These are phyloP conservation scores for Austroboletus rostrupii DNA, from an alignment of 1,284 basidiomycete genomes.

Conservation along the genomic window DNA sequence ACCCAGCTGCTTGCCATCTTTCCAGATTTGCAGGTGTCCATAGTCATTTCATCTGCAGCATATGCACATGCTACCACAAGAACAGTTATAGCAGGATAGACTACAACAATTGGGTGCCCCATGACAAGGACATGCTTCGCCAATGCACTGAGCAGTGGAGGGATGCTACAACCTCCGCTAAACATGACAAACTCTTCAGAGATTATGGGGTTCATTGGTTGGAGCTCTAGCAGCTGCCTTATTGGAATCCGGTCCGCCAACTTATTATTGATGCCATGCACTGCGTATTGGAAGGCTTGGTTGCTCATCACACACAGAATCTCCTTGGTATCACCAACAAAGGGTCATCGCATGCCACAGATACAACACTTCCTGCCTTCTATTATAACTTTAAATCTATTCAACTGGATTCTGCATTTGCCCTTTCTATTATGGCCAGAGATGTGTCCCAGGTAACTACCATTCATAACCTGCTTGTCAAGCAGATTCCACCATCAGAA, in stretches of 20 bases:
- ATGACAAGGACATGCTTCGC: constrained; percentile 1
- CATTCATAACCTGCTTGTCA: constrained; percentile 2
- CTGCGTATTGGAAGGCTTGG: constrained; percentile 15
- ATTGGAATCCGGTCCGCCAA: constrained; percentile 17
- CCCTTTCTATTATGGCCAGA: neutral
- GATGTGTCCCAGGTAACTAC: constrained; percentile 5
- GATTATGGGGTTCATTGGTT: constrained; percentile 12
- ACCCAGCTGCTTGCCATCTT: no score
- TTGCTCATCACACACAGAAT: constrained; percentile 1
- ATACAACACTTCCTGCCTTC: constrained; percentile 1
- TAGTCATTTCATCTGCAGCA: constrained; percentile 11
- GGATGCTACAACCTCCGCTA: constrained; percentile 1
- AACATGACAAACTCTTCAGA: constrained; percentile 9
- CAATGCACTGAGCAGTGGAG: constrained; percentile 9
- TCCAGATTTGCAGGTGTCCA: constrained; percentile 3
- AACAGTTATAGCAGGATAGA: constrained; percentile 4
- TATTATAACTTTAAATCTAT: no score
- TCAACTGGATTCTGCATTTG: neutral
- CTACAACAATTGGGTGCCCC: constrained; percentile 8
- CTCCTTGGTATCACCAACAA: constrained; percentile 4
- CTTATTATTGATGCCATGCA: constrained; percentile 19
- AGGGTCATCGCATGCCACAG: no score
- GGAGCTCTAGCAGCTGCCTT: constrained; percentile 12
- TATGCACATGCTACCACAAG: constrained; percentile 14
- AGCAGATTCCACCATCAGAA: neutral